phyloP scores from a whole-genome alignment of 768 basidiomycete species.

The Butyriboletus loyo region DNA sequence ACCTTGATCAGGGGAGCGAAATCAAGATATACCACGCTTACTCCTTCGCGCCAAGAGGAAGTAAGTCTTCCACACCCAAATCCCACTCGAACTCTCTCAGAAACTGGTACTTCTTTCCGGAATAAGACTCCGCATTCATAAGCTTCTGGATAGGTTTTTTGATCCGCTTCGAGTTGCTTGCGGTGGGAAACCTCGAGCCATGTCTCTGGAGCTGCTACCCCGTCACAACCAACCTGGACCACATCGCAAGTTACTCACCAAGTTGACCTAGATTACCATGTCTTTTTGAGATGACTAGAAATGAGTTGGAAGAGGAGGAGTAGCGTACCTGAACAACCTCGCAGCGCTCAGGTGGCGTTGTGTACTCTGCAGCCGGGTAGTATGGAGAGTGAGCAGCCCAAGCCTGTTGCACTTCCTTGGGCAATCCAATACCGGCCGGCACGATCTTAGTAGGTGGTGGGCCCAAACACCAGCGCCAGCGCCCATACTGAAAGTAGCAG shows the following conservation, averaged over 20 bases:
- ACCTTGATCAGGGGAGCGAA: neutral
- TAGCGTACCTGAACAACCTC: constrained; percentile 50
- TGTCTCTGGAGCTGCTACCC: constrained; percentile 68
- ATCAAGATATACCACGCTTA: constrained; percentile 30
- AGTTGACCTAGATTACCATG: constrained; percentile 22
- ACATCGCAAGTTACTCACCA: constrained; percentile 18
- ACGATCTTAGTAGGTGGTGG: neutral
- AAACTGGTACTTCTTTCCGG: constrained; percentile 52
- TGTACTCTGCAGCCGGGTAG: constrained; percentile 46
- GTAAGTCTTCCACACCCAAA: constrained; percentile 54
- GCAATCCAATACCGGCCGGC: constrained; percentile 2
- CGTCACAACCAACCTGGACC: constrained; percentile 1
- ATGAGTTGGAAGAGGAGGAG: neutral
- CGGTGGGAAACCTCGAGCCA: constrained; percentile 75
- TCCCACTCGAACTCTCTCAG: constrained; percentile 55
- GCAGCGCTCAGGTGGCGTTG: constrained; percentile 46
- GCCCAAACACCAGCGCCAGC: constrained; percentile 2
- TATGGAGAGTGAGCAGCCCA: constrained; percentile 69
- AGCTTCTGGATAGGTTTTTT: constrained; percentile 52
- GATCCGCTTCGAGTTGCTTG: constrained; percentile 42
- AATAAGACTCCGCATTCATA: constrained; percentile 42
- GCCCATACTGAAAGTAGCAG: constrained; percentile 13
- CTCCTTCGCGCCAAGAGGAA: constrained; percentile 69
- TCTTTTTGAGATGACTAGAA: neutral
- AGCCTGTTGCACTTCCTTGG: constrained; percentile 28